phyloP scores from a whole-genome alignment of 108 stramenopile species.

The Nitzschia palea region DNA sequence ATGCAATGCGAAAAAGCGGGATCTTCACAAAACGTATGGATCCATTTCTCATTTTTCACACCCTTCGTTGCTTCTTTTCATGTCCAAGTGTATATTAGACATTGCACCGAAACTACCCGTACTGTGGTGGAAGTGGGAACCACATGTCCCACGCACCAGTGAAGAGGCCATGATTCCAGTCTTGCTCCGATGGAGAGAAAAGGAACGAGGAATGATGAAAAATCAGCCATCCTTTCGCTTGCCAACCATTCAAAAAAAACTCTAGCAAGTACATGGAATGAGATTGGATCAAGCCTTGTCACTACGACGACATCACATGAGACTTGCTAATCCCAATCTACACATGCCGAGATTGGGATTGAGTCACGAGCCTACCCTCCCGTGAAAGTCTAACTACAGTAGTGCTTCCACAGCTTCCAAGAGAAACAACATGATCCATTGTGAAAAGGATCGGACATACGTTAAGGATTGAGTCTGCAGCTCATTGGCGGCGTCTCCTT shows the following conservation, averaged over 20 bases:
- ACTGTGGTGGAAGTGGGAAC: background rate
- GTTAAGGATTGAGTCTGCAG: too few species aligned
- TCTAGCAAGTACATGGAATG: slow-evolving; percentile 26
- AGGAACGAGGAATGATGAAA: slow-evolving; percentile 75
- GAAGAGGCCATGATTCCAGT: slow-evolving; percentile 22
- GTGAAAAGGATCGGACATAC: too few species aligned
- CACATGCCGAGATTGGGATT: slow-evolving; percentile 41
- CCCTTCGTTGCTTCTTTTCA: too few species aligned
- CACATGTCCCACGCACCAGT: slow-evolving; percentile 4
- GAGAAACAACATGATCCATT: too few species aligned
- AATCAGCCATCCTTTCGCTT: slow-evolving; percentile 53
- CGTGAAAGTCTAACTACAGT: too few species aligned
- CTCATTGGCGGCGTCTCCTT: too few species aligned
- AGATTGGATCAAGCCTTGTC: slow-evolving; percentile 51
- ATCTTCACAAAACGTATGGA: too few species aligned
- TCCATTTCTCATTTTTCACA: too few species aligned
- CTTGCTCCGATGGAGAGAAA: slow-evolving; percentile 44
- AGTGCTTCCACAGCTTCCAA: too few species aligned
- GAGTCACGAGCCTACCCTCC: slow-evolving; percentile 36
- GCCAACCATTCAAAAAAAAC: slow-evolving; percentile 24
- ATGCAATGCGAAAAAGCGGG: too few species aligned
- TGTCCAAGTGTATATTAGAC: too few species aligned
- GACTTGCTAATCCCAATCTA: slow-evolving; percentile 46
- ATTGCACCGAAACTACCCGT: too few species aligned
- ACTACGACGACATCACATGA: slow-evolving; percentile 68